Base-by-base conservation (phyloP, 352 stramenopile genomes). In the Globisporangium barbulae region DNA sequence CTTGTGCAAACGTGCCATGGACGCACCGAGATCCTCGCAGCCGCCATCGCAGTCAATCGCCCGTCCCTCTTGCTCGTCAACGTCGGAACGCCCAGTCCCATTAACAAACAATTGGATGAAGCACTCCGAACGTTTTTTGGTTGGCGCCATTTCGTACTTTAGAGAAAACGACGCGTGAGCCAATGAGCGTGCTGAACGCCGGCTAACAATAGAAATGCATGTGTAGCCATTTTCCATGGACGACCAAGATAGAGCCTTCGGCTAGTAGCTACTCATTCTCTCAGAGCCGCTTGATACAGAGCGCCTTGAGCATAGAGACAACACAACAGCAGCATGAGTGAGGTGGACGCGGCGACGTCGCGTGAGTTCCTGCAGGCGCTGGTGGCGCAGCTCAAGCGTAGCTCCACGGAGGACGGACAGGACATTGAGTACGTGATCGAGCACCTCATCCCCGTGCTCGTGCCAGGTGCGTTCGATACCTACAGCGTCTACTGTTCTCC, bases 371-470 rank as follows among this genome's bases (percentile, higher is more conserved):
- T 88, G 5, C 57, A 76, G 44, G 59, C 59, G 39, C 59, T 90
- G 12, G 22, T 85, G 3, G 62, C 67, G n/a, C 69, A 69, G 48
- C 31, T 88, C 7, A 42, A 81, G 59, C 59, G 70, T 33, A 55
- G 59, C 22, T 63, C 64, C 7, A 17, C 31, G 17, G 19, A 30
- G 7, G 75, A 73, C 8, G 48, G 61, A 41, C 72, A 75, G 8
- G 76, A 88, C 5, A 41, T 84, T 21, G 74, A 85, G 61, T 78
- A 78, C 48, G 64, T 89, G 33, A 44, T 85, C 53, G 76, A 89
- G 53, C 71, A 84, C 53, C 59, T 91, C 42, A 59, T 91, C 5
- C 82, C 79, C 2, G 70, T 84, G 7, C 66, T 91, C 25, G 71
- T 88, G 13, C 73, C 76, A 72, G 81, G 81, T 89, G 55, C 21